Base-by-base conservation (phyloP, 1,284 basidiomycete genomes). In the Serendipita sp. region DNA sequence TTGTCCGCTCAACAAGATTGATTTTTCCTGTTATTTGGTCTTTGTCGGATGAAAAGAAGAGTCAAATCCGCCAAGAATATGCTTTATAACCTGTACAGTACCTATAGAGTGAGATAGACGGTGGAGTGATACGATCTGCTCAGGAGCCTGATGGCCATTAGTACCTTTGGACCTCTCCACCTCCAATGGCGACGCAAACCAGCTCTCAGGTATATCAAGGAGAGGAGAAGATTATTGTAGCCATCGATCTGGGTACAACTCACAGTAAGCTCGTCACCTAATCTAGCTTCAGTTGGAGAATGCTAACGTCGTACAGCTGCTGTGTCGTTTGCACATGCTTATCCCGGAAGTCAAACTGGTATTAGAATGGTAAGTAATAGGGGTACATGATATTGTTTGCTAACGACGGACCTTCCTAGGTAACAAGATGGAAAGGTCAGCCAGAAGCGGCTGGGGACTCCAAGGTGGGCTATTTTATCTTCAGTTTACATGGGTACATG, bases 341-440 rank as follows among this genome's bases (percentile, higher is more conserved):
- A 49, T 3, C 45, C 45, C n/a, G 45, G 45, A 3, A 17, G 45
- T 22, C 6, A 29, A 6, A 29, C n/a, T 10, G n/a, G n/a, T 17
- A 2, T 49, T 8, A 49, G 29, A 49, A 49, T 49, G 45, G 45
- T 49, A n/a, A 17, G 2, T 49, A 44, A 12, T 12, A 22, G 22
- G 22, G 22, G 22, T 1, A 22, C 22, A 22, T 22, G 22, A 22
- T 10, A 49, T 26, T 58, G 10, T 29, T 6, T 49, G 8, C 8
- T n/a, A 2, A n/a, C 8, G 8, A 49, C 45, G 8, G n/a, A 22
- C 22, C 22, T 22, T 2, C 8, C 5, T n/a, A 49, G 45, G 61
- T 62, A 29, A 49, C 41, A 6, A 43, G 34, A 17, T 62, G 61
- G 61, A 41, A 22, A 15, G 61, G 61, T 50, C 61, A 62, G 34